phyloP scores from a whole-genome alignment of 75 land plant species.

The Selaginella tamariscina region DNA sequence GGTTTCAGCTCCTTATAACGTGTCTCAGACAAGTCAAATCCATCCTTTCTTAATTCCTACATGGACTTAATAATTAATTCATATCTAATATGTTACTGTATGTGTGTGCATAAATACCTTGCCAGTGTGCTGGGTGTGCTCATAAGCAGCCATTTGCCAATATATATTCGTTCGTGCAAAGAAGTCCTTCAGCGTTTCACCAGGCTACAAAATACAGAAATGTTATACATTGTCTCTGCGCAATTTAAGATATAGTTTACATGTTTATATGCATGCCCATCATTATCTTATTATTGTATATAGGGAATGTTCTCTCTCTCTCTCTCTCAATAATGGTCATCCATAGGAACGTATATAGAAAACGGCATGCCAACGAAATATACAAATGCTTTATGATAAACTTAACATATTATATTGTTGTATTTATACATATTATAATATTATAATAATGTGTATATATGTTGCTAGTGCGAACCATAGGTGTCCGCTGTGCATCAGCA shows the following conservation, averaged over 20 bases:
- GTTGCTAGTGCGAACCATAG: conserved; percentile 63
- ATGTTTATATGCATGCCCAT: no score
- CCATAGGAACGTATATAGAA: no score
- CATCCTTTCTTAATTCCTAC: conserved; percentile 98
- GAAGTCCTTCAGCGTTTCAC: conserved; percentile 84
- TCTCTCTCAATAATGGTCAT: no score
- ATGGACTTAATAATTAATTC: background rate
- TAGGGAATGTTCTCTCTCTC: no score
- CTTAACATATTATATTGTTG: no score
- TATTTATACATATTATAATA: no score
- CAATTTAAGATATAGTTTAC: no score
- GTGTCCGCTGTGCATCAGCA: conserved; percentile 88
- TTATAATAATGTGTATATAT: no score
- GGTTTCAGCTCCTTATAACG: conserved; percentile 92
- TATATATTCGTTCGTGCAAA: conserved; percentile 77
- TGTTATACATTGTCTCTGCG: no score
- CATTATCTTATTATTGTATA: no score
- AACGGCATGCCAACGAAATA: no score
- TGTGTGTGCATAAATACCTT: conserved; percentile 54
- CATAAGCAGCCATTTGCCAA: conserved; percentile 99
- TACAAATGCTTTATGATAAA: no score
- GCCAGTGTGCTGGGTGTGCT: conserved; percentile 98
- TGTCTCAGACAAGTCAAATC: conserved; percentile 92
- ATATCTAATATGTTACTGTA: background rate
- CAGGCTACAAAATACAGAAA: conserved; percentile 46